Evolutionary conservation across 2,329 filamentous ascomycete genomes (phyloP), one percentile per base, ranked within the genome.

Genomic region (Diaporthe citrichinensis): DNA sequence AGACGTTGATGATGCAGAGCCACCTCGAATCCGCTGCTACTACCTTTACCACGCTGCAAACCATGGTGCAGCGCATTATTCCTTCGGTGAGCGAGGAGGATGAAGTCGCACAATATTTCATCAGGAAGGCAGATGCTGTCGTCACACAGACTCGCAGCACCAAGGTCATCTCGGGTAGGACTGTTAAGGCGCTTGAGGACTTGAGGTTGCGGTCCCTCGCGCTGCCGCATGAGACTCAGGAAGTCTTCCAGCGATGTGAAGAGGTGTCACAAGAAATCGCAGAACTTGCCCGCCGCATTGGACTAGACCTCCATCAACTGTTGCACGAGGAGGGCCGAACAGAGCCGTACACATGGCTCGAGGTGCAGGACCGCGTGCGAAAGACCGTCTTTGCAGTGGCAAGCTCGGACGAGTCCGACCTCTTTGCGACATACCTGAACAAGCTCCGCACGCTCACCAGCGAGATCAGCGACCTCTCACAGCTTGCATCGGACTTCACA

Each of bases 141-240:
- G 90, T 95, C 76, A 92, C 91, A 20, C 93, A 95, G 80, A 94
- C 94, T 10, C 91, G 96, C 76, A 95, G 94, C 81, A 90, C 93
- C 74, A 98, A 98, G 87, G 94, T 98, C 46, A 89, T 96, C 67
- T 91, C 94, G 65, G 91, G 92, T 74, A 98, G 98, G 86, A 91
- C 94, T 8, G 90, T 94, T 57, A 91, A 94, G 71, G 92, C 94
- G 25, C 86, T 98, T 17, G 91, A 95, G 76, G 95, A 98, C 74
- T 89, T 98, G 73, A 92, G 93, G 82, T 88, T 91, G 4, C 89
- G 95, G 69, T 96, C 93, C 9, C 87, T 98, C 71, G 94, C 94
- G 25, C 87, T 97, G 53, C 88, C 91, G 39, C 90, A 91, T 4
- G 92, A 95, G 49, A 93, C 92, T 2, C 86, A 89, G 15, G 90